Evolutionary conservation across 2,329 filamentous ascomycete species (phyloP), one percentile per base, ranked within the genome.

Genomic region (Pseudogymnoascus sp.): DNA sequence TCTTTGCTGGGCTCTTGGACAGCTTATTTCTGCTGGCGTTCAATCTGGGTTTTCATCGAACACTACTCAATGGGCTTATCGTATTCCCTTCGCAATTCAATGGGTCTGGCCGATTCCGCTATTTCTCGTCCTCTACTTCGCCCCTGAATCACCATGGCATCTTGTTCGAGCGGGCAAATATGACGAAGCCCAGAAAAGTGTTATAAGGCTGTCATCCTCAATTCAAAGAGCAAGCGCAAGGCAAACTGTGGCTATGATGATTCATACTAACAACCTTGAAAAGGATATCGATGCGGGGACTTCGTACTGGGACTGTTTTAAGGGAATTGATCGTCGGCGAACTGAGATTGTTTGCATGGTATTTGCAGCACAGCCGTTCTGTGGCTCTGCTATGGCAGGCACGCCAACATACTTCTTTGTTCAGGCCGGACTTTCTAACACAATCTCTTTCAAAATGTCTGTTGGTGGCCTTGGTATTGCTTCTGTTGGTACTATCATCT

Each of bases 131-230:
- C 74, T 78, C 21, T 69, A 69, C 9, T 71, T 79, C 26, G 77
- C 77, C 0, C 78, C 78, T 1, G 78, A 80, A 64, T 79, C 77
- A 0, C 78, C 78, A 0, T 79, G 77, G 77, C 78, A 75, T 74
- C 71, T 79, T 17, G 75, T 80, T 11, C 71, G 77, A 8, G 74
- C 71, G 61, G 74, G 74, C 3, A 72, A 72, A 13, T 71, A 74
- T 0, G 70, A 75, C n/a, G 74, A 77, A 31, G 77, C 77, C 11
- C 78, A 77, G 65, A 70, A 70, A 35, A 35, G 33, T 10, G 33
- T 35, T 10, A 35, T 35, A 9, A 7, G 33, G 5, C 33, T 35
- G 8, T 7, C 6, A 7, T 35, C 33, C 6, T 7, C 33, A 10
- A 7, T 10, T 7, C 15, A 36, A 57, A 29, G 7, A 47, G 40